Conservation (phyloP, 2,329 filamentous ascomycete species). For the Cordyceps pruinosa region DNA sequence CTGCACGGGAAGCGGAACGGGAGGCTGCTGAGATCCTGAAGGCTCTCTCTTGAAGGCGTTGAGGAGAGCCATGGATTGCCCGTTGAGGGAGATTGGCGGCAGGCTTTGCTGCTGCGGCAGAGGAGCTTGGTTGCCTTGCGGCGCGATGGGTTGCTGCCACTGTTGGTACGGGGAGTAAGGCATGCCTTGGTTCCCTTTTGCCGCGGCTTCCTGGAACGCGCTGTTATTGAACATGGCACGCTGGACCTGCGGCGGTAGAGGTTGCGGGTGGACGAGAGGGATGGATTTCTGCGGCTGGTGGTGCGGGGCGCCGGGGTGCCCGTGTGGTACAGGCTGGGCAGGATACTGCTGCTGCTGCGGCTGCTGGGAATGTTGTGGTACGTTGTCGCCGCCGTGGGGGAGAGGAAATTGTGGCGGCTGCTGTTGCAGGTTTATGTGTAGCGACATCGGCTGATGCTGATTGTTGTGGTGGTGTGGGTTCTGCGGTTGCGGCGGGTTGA, state of each 20-base stretch:
- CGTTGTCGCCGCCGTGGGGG: background rate
- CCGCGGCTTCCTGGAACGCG: slow-evolving; percentile 23
- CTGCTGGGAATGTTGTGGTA: slow-evolving; percentile 7
- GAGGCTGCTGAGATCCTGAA: slow-evolving; percentile 16
- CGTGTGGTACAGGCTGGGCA: background rate
- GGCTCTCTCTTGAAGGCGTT: slow-evolving; percentile 36
- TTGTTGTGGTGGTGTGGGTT: slow-evolving; percentile 50
- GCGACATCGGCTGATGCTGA: slow-evolving; percentile 29
- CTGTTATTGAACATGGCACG: slow-evolving; percentile 41
- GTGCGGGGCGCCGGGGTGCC: slow-evolving; percentile 13
- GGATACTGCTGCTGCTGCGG: slow-evolving; percentile 17
- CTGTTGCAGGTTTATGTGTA: slow-evolving; percentile 21
- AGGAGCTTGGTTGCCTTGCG: background rate
- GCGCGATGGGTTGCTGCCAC: slow-evolving; percentile 13
- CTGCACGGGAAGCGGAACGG: slow-evolving; percentile 13
- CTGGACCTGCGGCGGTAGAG: slow-evolving; percentile 50
- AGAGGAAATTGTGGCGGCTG: slow-evolving; percentile 26
- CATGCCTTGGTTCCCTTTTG: slow-evolving; percentile 12
- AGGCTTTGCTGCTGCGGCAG: background rate
- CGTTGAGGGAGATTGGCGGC: slow-evolving; percentile 27
- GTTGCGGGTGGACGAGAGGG: slow-evolving; percentile 36
- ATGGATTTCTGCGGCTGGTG: slow-evolving; percentile 17
- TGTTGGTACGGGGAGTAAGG: slow-evolving; percentile 19
- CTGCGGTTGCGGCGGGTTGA: slow-evolving; percentile 44
- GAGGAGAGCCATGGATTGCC: slow-evolving; percentile 37